Evolutionary conservation across 306 rosid genomes (phyloP).

Genomic region (Boehmeria nivea): DNA sequence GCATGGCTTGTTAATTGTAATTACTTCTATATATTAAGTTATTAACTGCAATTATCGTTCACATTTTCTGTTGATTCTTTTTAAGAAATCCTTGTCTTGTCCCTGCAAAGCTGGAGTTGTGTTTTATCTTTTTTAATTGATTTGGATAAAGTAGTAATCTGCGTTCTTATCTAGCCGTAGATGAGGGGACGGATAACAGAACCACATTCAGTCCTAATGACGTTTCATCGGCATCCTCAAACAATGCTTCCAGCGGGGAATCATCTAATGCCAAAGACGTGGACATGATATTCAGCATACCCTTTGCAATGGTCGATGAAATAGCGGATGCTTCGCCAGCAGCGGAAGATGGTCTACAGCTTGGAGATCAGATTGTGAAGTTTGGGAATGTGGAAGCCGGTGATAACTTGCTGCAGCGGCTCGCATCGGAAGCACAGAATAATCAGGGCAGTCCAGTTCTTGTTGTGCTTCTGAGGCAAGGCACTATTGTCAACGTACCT

Average conservation of each 20-base stretch:
- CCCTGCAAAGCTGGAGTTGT: no score
- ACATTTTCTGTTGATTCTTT: no score
- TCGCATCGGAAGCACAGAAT: slow-evolving; percentile 69
- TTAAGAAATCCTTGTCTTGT: no score
- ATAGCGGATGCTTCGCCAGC: slow-evolving; percentile 84
- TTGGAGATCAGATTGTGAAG: slow-evolving; percentile 87
- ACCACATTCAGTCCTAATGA: slow-evolving; percentile 26
- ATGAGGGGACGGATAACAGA: slow-evolving; percentile 33
- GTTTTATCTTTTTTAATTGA: no score
- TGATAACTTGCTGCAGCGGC: slow-evolving; percentile 59
- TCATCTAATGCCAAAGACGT: slow-evolving; percentile 45
- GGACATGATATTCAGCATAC: slow-evolving; percentile 48
- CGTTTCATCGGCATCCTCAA: slow-evolving; percentile 34
- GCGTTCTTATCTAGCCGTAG: slow-evolving; percentile 18
- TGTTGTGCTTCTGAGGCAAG: slow-evolving; percentile 65
- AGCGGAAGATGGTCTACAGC: slow-evolving; percentile 82
- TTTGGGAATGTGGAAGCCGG: slow-evolving; percentile 81
- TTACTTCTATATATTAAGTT: no score
- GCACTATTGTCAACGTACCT: slow-evolving; percentile 51
- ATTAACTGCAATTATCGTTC: no score
- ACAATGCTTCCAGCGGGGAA: no score
- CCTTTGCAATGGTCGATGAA: slow-evolving; percentile 90
- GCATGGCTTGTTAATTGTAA: no score
- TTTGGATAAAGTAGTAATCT: no score
- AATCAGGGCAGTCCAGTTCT: slow-evolving; percentile 51